Evolutionary conservation across 441 rosid species (phyloP).

Genomic region (Pelargonium citronellum): DNA sequence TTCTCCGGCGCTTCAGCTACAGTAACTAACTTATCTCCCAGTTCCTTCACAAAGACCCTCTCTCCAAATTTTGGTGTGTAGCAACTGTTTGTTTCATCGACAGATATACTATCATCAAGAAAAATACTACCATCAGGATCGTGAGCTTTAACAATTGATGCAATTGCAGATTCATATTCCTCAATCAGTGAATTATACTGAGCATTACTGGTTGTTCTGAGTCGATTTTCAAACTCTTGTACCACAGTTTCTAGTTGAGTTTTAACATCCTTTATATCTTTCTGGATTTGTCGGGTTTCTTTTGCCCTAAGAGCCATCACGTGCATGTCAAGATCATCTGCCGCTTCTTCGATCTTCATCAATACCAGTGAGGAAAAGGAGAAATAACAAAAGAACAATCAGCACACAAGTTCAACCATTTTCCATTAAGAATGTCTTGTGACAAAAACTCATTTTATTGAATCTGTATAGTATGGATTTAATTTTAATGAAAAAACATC

Average conservation of each 20-base stretch:
- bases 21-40: constrained; percentile 66
- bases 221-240: constrained; percentile 49
- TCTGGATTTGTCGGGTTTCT: constrained; percentile 51
- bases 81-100: constrained; percentile 28
- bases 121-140: constrained; percentile 34
- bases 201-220: constrained; percentile 38
- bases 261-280: constrained; percentile 50
- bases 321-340: constrained; percentile 58
- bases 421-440: not conserved
- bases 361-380: constrained; percentile 13
- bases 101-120: constrained; percentile 32
- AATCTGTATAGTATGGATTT: not conserved
- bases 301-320: constrained; percentile 48
- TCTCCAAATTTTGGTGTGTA: constrained; percentile 61
- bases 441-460: not conserved
- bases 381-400: constrained; percentile 5
- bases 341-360: constrained; percentile 62
- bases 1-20: constrained; percentile 66
- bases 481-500: not conserved
- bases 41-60: constrained; percentile 56
- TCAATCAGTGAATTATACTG: constrained; percentile 50
- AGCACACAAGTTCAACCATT: not conserved
- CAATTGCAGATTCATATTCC: constrained; percentile 57
- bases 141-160: constrained; percentile 55
- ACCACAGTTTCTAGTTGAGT: constrained; percentile 44